Conservation (phyloP, 305 asterid genomes). For the Rubia balearica region DNA sequence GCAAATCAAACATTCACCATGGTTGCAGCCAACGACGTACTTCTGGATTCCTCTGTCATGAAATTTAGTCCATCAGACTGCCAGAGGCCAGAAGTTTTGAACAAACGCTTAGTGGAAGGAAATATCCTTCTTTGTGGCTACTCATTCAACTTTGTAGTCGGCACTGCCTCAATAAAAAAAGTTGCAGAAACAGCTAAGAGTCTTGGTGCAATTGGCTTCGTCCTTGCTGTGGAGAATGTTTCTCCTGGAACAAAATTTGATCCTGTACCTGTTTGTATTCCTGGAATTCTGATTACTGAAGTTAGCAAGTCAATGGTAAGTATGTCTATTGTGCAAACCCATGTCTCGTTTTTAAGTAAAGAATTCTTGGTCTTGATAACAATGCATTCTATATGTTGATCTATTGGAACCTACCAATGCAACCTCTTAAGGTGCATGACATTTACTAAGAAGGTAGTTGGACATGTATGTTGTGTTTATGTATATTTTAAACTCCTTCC, state of each 20-base stretch:
- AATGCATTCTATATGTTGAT: background rate
- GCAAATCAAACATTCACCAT: slow-evolving; percentile 62
- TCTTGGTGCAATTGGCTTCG: slow-evolving; percentile 94
- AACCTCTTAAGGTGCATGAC: background rate
- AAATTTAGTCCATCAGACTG: slow-evolving; percentile 77
- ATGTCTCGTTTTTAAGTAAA: background rate
- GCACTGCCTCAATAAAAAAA: slow-evolving; percentile 78
- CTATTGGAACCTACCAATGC: background rate
- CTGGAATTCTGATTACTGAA: slow-evolving; percentile 84
- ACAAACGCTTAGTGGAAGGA: slow-evolving; percentile 80
- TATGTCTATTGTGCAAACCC: background rate
- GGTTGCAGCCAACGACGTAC: slow-evolving; percentile 86
- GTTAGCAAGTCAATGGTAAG: slow-evolving; percentile 62
- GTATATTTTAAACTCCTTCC: background rate
- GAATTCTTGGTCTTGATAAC: background rate
- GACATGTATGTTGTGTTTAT: background rate
- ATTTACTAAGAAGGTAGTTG: background rate
- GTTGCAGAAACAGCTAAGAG: slow-evolving; percentile 76
- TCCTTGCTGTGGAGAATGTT: slow-evolving; percentile 92
- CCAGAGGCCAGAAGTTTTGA: slow-evolving; percentile 88
- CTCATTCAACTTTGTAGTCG: slow-evolving; percentile 84
- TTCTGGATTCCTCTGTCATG: slow-evolving; percentile 64
- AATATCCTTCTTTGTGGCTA: slow-evolving; percentile 96
- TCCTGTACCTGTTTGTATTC: slow-evolving; percentile 78
- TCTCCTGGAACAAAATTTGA: slow-evolving; percentile 89